Base-by-base conservation (phyloP, 2,329 filamentous ascomycete species). In the Hortaea sp. region DNA sequence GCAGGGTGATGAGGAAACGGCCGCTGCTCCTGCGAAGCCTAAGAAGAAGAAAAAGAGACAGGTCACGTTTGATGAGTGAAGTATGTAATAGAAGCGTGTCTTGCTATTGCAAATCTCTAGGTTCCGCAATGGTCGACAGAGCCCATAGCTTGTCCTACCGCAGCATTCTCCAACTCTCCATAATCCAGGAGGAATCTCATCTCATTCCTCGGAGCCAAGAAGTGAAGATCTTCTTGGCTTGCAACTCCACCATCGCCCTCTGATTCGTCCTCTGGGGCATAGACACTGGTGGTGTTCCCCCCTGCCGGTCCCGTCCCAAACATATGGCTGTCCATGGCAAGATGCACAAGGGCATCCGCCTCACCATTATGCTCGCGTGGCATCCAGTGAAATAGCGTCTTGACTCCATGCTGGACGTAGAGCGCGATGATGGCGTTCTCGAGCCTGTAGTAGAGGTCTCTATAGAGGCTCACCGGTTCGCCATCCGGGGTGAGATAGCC, bases 31-130 rank as follows among this genome's bases (percentile, higher is more conserved):
- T 11, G 37, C 29, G 5, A 50, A 46, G 47, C 6, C 42, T 7
- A 50, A 50, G 34, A 29, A 39, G 39, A 50, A 49, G 42, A 50
- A 49, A 40, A 50, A 49, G 37, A 31, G 48, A 30, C 42, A 42
- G 32, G 48, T 49, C 9, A 41, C 37, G 5, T 42, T 50, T 41
- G 48, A 50, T 43, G 48, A 49, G 32, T 39, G 37, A 39, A n/a
- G 37, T 20, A 20, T 20, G 20, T 20, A 20, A 20, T 20, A 20
- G 20, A 20, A 20, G 20, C 20, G 20, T 20, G 4, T 20, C 20
- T 20, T 20, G 20, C 20, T 20, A 20, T 20, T 20, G 20, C 20
- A 2, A 20, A 20, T 20, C 20, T 20, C 20, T 2, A 20, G 20
- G 20, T 20, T 4, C 20, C 20, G 4, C 20, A 20, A 20, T 2